phyloP scores from a whole-genome alignment of 257 asterid species.

The Osmanthus fragrans region DNA sequence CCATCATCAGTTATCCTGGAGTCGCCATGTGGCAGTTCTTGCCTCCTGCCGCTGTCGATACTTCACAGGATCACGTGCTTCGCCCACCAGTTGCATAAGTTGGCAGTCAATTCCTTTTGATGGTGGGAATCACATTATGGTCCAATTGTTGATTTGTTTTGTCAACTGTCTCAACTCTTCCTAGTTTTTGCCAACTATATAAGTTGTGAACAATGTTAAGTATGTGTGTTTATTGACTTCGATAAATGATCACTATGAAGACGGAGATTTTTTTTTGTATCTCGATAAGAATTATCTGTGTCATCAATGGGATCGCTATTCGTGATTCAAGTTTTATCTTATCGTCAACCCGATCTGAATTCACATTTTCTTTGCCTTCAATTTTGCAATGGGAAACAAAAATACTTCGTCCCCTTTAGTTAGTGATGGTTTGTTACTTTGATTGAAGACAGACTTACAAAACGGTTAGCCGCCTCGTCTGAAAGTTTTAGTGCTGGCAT shows the following conservation, averaged over 20 bases:
- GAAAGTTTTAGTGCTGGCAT: too few relatives aligned
- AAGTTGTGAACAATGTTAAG: slow-evolving; percentile 6
- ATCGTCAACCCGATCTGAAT: too few relatives aligned
- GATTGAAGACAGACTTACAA: too few relatives aligned
- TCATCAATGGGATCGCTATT: too few relatives aligned
- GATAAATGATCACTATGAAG: neutral
- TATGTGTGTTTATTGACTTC: slow-evolving; percentile 4
- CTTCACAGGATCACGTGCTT: slow-evolving; percentile 78
- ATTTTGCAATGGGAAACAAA: too few relatives aligned
- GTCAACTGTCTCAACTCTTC: slow-evolving; percentile 31
- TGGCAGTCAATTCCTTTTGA: slow-evolving; percentile 20
- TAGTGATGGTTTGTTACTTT: too few relatives aligned
- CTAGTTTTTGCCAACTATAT: slow-evolving; percentile 31
- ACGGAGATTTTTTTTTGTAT: too few relatives aligned
- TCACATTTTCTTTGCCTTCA: too few relatives aligned
- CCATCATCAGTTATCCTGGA: slow-evolving; percentile 70
- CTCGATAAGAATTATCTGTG: too few relatives aligned
- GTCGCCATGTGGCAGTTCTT: slow-evolving; percentile 91
- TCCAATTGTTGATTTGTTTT: slow-evolving; percentile 27
- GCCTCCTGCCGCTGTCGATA: slow-evolving; percentile 87
- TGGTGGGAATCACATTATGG: slow-evolving; percentile 8
- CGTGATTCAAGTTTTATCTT: too few relatives aligned
- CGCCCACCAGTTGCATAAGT: slow-evolving; percentile 81
- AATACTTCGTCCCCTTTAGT: too few relatives aligned
- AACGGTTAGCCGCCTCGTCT: too few relatives aligned